Evolutionary conservation across 495 filamentous ascomycete genomes (phyloP), one percentile per base, ranked within the genome.

Genomic region (Talaromyces borbonicus): DNA sequence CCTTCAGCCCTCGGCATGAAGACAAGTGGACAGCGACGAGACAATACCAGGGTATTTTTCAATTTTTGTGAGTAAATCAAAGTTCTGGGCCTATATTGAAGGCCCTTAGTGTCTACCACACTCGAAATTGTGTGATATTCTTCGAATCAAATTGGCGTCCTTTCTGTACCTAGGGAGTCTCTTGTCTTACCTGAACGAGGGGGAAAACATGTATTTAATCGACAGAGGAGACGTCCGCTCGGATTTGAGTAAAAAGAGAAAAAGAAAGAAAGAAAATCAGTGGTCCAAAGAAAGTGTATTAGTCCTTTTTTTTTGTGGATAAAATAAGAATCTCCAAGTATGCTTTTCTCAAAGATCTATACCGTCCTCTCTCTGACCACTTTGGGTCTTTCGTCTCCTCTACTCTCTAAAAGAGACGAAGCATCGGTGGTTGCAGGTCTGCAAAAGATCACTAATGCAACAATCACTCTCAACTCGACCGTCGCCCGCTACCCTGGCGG

Each of bases 401-500:
- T 30, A n/a, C 19, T 53, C 37, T 26, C 24, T 36, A 55, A 53
- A 33, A 52, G 55, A 40, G 52, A 55, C 31, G 52, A 41, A 38
- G 27, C 52, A 36, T 31, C 49, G 18, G 55, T 58, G 20, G 38
- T 55, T 46, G 15, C 23, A 4, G 55, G 52, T 19, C 46, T 58
- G n/a, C 38, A 22, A 27, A 43, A 11, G 7, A 38, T 58, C 48
- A 19, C 52, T 14, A 37, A 43, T 19, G 29, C 43, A n/a, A 42
- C 54, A 43, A 45, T 38, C 24, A 49, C 42, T 36, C 55, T 58
- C 18, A 58, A 58, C 48, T 27, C 14, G 15, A 58, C 52, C 25
- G 52, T 58, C 2, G 54, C 43, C 31, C 23, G 39, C 45, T 58
- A 58, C 50, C 24, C 18, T 2, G 55, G 55, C 40, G 55, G 55